These are phyloP conservation scores for Kuraishia ogatae DNA, from an alignment of 805 yeast genomes.

Conservation along the genomic window DNA sequence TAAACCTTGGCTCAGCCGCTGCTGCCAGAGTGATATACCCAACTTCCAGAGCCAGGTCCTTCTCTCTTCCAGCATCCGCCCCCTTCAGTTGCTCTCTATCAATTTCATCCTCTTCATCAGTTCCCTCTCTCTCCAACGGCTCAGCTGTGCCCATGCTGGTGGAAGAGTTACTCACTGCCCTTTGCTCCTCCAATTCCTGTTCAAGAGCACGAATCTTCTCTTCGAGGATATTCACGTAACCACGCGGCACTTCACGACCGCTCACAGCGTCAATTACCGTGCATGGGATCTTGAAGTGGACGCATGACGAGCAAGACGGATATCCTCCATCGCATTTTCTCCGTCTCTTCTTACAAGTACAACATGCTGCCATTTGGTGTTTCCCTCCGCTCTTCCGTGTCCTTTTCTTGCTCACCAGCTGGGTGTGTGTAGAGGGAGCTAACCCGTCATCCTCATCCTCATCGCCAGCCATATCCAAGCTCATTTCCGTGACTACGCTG, in stretches of 20 bases:
- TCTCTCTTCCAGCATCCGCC: slow-evolving; percentile 2
- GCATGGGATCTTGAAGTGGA: slow-evolving; percentile 30
- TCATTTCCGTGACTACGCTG: too few species aligned
- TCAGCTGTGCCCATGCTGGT: not conserved
- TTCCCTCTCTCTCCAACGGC: not conserved
- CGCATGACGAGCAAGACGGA: slow-evolving; percentile 38
- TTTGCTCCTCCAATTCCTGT: slow-evolving; percentile 1
- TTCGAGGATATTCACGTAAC: slow-evolving; percentile 36
- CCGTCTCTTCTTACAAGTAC: slow-evolving; percentile 37
- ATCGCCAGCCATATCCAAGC: too few species aligned
- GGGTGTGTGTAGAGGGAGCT: not conserved
- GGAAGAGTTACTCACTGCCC: not conserved
- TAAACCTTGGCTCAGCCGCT: slow-evolving; percentile 19
- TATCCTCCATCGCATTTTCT: slow-evolving; percentile 43
- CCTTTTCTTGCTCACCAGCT: not conserved
- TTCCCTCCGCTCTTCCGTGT: slow-evolving; percentile 8
- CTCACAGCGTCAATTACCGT: slow-evolving; percentile 39
- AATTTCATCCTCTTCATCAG: not conserved
- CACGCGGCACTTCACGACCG: slow-evolving; percentile 37
- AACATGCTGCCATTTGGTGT: slow-evolving; percentile 39
- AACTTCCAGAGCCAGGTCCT: slow-evolving; percentile 18
- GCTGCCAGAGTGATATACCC: slow-evolving; percentile 21
- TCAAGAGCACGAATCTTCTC: slow-evolving; percentile 12
- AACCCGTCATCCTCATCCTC: not conserved
- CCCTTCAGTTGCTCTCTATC: not conserved